Evolutionary conservation across 306 rosid genomes (phyloP).

Genomic region (Dalbergia cochinchinensis): DNA sequence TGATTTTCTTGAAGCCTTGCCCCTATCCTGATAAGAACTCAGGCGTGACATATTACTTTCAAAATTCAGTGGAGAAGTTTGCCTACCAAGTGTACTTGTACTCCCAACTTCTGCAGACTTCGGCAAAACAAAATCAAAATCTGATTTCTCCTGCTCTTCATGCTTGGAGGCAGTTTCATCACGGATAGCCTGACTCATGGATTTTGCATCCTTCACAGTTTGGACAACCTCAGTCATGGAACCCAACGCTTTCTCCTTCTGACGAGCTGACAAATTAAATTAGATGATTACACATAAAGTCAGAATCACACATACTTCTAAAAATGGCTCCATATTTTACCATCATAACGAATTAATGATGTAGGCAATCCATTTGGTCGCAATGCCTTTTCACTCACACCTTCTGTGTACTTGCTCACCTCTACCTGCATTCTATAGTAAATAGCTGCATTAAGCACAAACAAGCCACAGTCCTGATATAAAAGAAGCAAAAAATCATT

Average conservation of each 20-base stretch:
- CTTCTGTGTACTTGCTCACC: slow-evolving; percentile 94
- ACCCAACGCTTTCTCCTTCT: slow-evolving; percentile 80
- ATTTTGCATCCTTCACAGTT: slow-evolving; percentile 72
- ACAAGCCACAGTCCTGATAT: neutral
- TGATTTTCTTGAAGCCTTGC: slow-evolving; percentile 56
- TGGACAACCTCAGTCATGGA: slow-evolving; percentile 91
- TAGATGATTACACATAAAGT: slow-evolving; percentile 45
- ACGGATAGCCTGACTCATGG: slow-evolving; percentile 49
- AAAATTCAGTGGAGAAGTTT: slow-evolving; percentile 53
- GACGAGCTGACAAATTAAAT: slow-evolving; percentile 74
- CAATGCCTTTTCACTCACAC: slow-evolving; percentile 70
- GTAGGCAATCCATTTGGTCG: slow-evolving; percentile 86
- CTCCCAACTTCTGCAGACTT: slow-evolving; percentile 61
- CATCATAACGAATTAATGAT: slow-evolving; percentile 83
- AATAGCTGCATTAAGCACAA: slow-evolving; percentile 41
- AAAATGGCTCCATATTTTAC: slow-evolving; percentile 52
- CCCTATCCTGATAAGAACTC: slow-evolving; percentile 54
- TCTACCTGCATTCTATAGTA: slow-evolving; percentile 97
- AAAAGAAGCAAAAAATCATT: slow-evolving; percentile 7
- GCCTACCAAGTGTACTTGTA: slow-evolving; percentile 49
- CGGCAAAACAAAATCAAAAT: slow-evolving; percentile 65
- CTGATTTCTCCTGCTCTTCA: slow-evolving; percentile 62
- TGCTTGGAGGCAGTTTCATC: slow-evolving; percentile 51
- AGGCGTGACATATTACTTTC: slow-evolving; percentile 43
- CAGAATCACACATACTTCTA: slow-evolving; percentile 21